These are phyloP conservation scores for Candida freyschussii DNA, from an alignment of 1,139 yeast genomes.

Conservation along the genomic window DNA sequence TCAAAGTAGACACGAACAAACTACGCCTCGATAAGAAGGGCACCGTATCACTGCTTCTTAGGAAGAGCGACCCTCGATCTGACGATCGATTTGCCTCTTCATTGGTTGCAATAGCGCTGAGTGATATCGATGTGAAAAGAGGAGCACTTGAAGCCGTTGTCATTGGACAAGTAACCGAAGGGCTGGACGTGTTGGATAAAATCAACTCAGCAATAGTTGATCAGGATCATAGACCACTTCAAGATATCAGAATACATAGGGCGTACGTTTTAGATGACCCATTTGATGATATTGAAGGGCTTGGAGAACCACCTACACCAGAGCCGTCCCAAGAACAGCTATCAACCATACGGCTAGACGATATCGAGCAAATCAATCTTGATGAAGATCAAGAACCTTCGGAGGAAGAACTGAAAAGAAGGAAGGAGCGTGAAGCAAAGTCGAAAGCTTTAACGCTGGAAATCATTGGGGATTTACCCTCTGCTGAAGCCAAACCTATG, in stretches of 20 bases:
- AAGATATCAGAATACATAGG: constrained; percentile 49
- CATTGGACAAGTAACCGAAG: constrained; percentile 54
- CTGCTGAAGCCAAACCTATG: constrained; percentile 53
- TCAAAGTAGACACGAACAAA: constrained; percentile 19
- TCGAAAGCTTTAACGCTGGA: constrained; percentile 59
- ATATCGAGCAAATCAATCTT: constrained; percentile 18
- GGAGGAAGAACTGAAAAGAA: constrained; percentile 23
- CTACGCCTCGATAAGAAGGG: constrained; percentile 32
- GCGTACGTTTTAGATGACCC: constrained; percentile 53
- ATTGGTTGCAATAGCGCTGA: constrained; percentile 27
- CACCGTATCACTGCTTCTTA: constrained; percentile 34
- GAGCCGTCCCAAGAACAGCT: constrained; percentile 35
- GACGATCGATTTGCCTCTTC: constrained; percentile 11
- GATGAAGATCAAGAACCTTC: constrained; percentile 22
- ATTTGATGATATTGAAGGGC: constrained; percentile 36
- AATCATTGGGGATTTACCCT: constrained; percentile 60
- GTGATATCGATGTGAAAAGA: constrained; percentile 26
- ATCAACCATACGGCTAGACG: constrained; percentile 33
- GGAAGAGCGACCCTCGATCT: constrained; percentile 12
- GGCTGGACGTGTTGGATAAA: constrained; percentile 40
- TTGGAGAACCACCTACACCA: constrained; percentile 30
- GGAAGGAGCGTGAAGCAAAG: constrained; percentile 36
- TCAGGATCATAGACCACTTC: constrained; percentile 36
- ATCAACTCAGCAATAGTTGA: constrained; percentile 41
- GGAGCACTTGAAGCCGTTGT: constrained; percentile 25